Base-by-base conservation (phyloP, 371 early-diverging fungal species). In the Zychaea mexicana region DNA sequence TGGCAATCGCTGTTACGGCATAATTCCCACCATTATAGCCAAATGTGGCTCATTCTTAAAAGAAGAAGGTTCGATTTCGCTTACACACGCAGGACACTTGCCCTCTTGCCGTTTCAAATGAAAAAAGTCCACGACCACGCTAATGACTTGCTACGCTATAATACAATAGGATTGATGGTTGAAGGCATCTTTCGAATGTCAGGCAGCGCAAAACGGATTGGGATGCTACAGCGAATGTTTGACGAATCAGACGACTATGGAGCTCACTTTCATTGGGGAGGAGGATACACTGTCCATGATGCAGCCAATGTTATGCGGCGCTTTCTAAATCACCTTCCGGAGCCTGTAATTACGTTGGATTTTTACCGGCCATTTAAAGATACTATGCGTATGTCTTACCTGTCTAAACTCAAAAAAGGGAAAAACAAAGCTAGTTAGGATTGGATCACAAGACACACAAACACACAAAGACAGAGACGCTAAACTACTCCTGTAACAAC, bases 261-360 rank as follows among this genome's bases (percentile, higher is more conserved):
- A 15, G 65, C 76, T 10, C 68, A 75, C 31, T 60, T 85, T 21
- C 81, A 82, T 60, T 87, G 87, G 85, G 63, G 70, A 31, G 64
- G 56, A 7, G 82, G 77, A 15, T 88, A 77, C 72, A 84, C 84
- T 8, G 84, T 85, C 12, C 86, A 85, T 62, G 89, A 89, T 70
- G 89, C 87, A 33, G 86, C 88, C 12, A 85, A 84, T 67, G 78
- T 87, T n/a, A 73, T 89, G 65, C 79, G 85, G 12, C 78, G 89
- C 52, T 89, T 83, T 61, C 72, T 89, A n/a, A 87, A 86, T 60
- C 74, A 82, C 64, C 68, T 89, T 17, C 88, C 87, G 36, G 83
- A 85, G 32, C 85, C 88, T 17, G 81, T 89, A 45, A 85, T 89
- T 60, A 73, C 79, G 3, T 60, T 78, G 9, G 72, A 82, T 26